These are phyloP conservation scores for Syzygium syzygioides DNA, from an alignment of 441 rosid genomes.

Conservation along the genomic window DNA sequence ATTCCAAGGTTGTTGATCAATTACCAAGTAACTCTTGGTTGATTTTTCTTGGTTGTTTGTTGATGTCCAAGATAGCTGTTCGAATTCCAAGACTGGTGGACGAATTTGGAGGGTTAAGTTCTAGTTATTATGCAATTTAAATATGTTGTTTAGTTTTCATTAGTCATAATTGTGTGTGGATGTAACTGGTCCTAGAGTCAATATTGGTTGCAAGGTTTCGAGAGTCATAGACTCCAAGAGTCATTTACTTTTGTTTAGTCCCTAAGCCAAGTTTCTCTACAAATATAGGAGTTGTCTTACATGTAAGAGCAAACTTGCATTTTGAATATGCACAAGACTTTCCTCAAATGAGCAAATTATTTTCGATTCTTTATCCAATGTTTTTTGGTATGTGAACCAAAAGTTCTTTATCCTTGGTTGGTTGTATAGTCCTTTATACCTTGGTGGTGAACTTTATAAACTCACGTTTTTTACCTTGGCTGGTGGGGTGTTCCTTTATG, in stretches of 20 bases:
- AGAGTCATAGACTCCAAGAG: not conserved
- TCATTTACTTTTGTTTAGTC: not conserved
- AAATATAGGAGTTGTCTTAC: not conserved
- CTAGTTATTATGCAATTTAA: not conserved
- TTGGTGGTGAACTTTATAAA: not conserved
- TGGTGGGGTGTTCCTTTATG: not conserved
- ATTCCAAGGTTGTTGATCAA: not conserved
- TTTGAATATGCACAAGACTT: not conserved
- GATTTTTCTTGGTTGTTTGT: not conserved
- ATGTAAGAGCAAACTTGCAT: not conserved
- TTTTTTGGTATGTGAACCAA: not conserved
- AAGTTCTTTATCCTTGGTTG: not conserved
- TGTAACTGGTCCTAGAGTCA: not conserved
- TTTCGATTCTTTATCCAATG: not conserved
- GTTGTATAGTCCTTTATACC: not conserved
- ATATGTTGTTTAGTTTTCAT: not conserved
- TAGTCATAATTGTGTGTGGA: not conserved
- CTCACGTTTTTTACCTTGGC: not conserved
- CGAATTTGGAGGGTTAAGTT: not conserved
- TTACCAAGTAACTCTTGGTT: not conserved
- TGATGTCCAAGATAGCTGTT: not conserved
- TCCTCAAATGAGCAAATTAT: not conserved
- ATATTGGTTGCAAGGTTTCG: not conserved
- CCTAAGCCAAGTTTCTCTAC: not conserved
- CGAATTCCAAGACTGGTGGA: not conserved